These are phyloP conservation scores for Tillandsia leiboldiana DNA, from an alignment of 176 grass and related monocot species.

Conservation along the genomic window DNA sequence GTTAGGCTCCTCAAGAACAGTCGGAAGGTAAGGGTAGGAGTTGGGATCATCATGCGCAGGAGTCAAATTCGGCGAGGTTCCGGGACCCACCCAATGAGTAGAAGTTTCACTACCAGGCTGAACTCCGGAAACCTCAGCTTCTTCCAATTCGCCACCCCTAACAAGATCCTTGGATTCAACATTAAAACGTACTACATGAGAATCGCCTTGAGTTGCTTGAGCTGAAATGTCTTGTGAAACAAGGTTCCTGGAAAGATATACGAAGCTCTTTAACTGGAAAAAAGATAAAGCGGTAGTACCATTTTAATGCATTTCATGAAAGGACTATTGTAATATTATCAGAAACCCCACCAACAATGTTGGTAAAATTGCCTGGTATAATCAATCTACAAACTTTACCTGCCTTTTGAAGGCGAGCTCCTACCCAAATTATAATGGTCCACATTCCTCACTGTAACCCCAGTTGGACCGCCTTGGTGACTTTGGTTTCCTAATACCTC, in stretches of 20 bases:
- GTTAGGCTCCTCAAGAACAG: constrained; percentile 70
- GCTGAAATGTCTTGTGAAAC: constrained; percentile 28
- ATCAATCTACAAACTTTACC: constrained; percentile 24
- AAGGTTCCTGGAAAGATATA: constrained; percentile 26
- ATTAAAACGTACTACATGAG: constrained; percentile 26
- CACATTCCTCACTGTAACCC: constrained; percentile 35
- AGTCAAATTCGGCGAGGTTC: constrained; percentile 43
- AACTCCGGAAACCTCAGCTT: constrained; percentile 21
- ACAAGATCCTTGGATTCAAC: constrained; percentile 33
- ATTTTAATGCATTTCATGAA: background rate
- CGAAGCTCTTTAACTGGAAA: background rate
- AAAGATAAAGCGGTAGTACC: background rate
- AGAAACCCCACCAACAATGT: background rate
- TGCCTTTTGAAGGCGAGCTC: constrained; percentile 37
- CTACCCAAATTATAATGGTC: constrained; percentile 36
- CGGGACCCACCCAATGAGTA: constrained; percentile 42
- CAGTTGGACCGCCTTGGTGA: constrained; percentile 32
- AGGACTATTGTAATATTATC: background rate
- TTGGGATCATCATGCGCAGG: constrained; percentile 50
- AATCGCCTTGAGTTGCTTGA: constrained; percentile 33
- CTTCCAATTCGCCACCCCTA: constrained; percentile 39
- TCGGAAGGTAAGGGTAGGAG: constrained; percentile 71
- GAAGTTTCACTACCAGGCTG: constrained; percentile 44
- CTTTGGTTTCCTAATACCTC: constrained; percentile 38
- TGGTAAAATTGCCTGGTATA: background rate